Conservation (phyloP, 2,329 filamentous ascomycete species). For the Aspergillus clavatus region DNA sequence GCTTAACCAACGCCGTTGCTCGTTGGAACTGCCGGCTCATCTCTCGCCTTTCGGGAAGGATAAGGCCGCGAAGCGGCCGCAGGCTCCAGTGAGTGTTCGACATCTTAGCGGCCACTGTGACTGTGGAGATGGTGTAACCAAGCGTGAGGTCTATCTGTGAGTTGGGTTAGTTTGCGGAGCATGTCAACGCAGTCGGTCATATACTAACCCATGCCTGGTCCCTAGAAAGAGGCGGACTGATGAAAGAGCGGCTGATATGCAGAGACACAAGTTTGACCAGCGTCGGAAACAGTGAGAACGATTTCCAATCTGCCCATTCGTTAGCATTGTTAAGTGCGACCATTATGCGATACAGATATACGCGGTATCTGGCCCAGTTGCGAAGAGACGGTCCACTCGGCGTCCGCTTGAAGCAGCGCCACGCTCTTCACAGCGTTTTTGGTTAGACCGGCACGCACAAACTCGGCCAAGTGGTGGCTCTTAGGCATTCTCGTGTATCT, state of each 20-base stretch:
- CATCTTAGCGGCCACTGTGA: neutral
- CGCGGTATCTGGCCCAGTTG: neutral
- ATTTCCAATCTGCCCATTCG: neutral
- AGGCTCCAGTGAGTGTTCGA: neutral
- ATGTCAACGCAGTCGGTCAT: neutral
- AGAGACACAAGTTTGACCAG: neutral
- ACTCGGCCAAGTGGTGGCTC: conserved; percentile 1
- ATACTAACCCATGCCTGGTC: neutral
- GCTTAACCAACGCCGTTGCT: neutral
- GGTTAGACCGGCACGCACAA: neutral
- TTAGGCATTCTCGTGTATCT: conserved; percentile 1
- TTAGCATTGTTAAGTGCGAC: neutral
- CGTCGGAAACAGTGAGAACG: neutral
- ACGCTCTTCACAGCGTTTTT: neutral
- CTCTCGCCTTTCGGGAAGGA: neutral
- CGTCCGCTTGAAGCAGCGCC: neutral
- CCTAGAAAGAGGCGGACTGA: neutral
- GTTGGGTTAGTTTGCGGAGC: neutral
- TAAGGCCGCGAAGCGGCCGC: neutral
- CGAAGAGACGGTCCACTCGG: neutral
- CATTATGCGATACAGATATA: neutral
- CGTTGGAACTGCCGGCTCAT: neutral
- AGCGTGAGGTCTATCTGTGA: neutral
- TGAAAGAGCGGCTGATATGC: neutral
- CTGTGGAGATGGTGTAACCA: neutral